These are phyloP conservation scores for peach (Prunus persica) DNA, from an alignment of 306 rosid species.

Conservation along the genomic window Prunus_persica_NCBIv2 NC_034010.1:22450001-22450500, in stretches of 20 bases:
- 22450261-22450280: neutral
- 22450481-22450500: too few species aligned
- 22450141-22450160: neutral
- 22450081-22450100: neutral
- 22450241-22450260: neutral
- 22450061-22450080: constrained; percentile 19
- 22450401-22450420: too few species aligned
- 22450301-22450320: too few species aligned
- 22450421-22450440: too few species aligned
- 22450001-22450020: constrained; percentile 54
- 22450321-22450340: too few species aligned
- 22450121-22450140: neutral
- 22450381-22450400: too few species aligned
- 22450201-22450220: neutral
- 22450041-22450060: neutral
- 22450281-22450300: neutral
- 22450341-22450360: too few species aligned
- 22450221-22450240: neutral
- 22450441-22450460: too few species aligned
- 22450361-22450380: too few species aligned
- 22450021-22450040: constrained; percentile 34
- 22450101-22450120: neutral
- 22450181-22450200: neutral
- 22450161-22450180: neutral
- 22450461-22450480: too few species aligned